A percentile compares a stretch with the other conserved stretches of the same genome.
phyloP scores from a whole-genome alignment of 352 stramenopile species.

The Pythium coloratum region DNA sequence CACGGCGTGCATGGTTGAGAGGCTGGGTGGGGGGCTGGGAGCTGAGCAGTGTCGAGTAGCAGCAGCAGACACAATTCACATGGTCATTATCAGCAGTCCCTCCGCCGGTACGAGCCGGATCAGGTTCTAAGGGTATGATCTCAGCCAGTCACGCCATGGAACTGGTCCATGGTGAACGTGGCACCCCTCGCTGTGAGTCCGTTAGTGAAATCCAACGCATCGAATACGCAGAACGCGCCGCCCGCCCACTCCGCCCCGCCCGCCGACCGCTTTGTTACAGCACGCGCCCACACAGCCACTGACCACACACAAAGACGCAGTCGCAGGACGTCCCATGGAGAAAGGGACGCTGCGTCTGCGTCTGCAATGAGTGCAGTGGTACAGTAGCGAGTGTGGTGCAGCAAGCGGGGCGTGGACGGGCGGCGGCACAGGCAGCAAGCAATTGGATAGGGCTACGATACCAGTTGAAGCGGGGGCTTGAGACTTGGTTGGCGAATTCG shows the following conservation, averaged over 20 bases:
- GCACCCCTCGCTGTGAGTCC: conserved; percentile 56
- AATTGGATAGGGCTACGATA: conserved; percentile 20
- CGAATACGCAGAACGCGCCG: conserved; percentile 8
- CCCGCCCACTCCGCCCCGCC: background rate
- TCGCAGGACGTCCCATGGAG: background rate
- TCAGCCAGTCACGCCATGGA: conserved; percentile 54
- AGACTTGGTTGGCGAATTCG: conserved; percentile 1
- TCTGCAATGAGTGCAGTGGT: background rate
- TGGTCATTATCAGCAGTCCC: conserved; percentile 58
- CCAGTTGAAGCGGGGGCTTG: conserved; percentile 18
- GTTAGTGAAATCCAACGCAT: conserved; percentile 35
- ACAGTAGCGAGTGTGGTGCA: background rate
- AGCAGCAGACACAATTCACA: conserved; percentile 25
- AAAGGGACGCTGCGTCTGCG: background rate
- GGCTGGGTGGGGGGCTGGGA: conserved; percentile 6
- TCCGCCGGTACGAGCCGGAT: conserved; percentile 66
- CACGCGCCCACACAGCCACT: background rate
- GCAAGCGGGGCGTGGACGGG: background rate
- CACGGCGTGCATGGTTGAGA: conserved; percentile 34
- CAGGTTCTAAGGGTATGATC: conserved; percentile 72
- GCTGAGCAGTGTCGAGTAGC: conserved; percentile 10
- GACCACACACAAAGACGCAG: background rate
- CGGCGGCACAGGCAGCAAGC: conserved; percentile 4
- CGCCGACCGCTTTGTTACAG: background rate
- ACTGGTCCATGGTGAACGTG: conserved; percentile 46